phyloP scores from a whole-genome alignment of 164 flowering plant species.

The Houttuynia cordata region DNA sequence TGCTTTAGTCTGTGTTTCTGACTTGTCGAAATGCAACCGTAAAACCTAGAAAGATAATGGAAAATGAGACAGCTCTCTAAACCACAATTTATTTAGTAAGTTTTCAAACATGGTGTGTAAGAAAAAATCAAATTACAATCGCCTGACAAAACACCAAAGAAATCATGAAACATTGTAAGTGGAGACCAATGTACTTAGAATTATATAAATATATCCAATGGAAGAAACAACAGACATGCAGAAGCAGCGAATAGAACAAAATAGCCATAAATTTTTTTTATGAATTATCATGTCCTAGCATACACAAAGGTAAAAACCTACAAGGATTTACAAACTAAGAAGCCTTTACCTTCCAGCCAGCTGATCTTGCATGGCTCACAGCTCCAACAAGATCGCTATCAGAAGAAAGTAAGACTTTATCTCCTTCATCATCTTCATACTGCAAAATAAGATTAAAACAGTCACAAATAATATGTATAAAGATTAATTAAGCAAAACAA shows the following conservation, averaged over 20 bases:
- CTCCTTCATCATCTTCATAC: constrained; percentile 99
- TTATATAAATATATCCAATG: too few species aligned
- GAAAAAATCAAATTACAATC: neutral
- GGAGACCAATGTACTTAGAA: neutral
- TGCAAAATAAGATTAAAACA: constrained; percentile 13
- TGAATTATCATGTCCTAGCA: neutral
- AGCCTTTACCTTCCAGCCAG: constrained; percentile 56
- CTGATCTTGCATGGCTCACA: constrained; percentile 58
- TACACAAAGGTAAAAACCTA: neutral
- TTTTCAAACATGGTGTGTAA: neutral
- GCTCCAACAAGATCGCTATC: constrained; percentile 80
- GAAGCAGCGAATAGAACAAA: too few species aligned
- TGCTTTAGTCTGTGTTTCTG: constrained; percentile 24
- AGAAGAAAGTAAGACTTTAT: constrained; percentile 62
- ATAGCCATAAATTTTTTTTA: too few species aligned
- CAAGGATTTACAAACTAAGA: too few species aligned
- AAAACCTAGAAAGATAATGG: constrained; percentile 36
- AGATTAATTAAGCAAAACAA: neutral
- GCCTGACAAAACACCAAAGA: too few species aligned
- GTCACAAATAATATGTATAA: neutral
- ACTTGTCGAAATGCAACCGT: constrained; percentile 58
- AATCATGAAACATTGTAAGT: neutral
- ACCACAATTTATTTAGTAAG: neutral
- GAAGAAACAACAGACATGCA: too few species aligned
- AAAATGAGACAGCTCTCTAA: neutral